Evolutionary conservation across 2,329 filamentous ascomycete species (phyloP), one percentile per base, ranked within the genome.

Genomic region (Ceratocystis variospora): DNA sequence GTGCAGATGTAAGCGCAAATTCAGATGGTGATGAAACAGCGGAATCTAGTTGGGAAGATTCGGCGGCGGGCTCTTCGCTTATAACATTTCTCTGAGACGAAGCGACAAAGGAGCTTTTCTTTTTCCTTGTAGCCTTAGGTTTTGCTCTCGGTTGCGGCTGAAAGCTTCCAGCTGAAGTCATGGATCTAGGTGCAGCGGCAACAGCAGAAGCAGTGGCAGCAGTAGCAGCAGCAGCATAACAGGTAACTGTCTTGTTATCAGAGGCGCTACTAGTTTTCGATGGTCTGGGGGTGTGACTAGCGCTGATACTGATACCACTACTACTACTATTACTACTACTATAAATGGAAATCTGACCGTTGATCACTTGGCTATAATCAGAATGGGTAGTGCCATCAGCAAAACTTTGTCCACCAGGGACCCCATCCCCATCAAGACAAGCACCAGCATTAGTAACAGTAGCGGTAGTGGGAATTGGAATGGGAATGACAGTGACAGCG

Each of bases 81-180:
- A 64, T 67, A 67, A 67, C 37, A 61, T 64, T 64, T 63, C 31
- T 50, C 48, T 67, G 48, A 37, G 53, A 59, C 53, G 53, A 59
- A 59, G 28, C 53, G 53, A 59, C 53, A 59, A 31, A 59, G 33
- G 37, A 41, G 37, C 37, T 41, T 41, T 41, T 41, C 37, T 31
- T 31, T 33, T 59, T 59, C 5, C 15, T n/a, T 17, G 28, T 37
- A 59, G 53, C 28, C 53, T 59, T 59, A 10, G 53, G 7, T 59
- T 59, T 59, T 59, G 15, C 28, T 59, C 53, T 59, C 28, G 53
- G 53, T 37, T 59, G 53, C 53, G 53, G 53, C 53, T 59, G 53
- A 59, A 59, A 31, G 28, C 48, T 53, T 25, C 28, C 28, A 31
- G 53, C 53, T 59, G 28, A 59, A 33, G 8, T 59, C 12, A 59